These are phyloP conservation scores for Nothophytophthora sp. DNA, from an alignment of 352 stramenopile species.

Conservation along the genomic window DNA sequence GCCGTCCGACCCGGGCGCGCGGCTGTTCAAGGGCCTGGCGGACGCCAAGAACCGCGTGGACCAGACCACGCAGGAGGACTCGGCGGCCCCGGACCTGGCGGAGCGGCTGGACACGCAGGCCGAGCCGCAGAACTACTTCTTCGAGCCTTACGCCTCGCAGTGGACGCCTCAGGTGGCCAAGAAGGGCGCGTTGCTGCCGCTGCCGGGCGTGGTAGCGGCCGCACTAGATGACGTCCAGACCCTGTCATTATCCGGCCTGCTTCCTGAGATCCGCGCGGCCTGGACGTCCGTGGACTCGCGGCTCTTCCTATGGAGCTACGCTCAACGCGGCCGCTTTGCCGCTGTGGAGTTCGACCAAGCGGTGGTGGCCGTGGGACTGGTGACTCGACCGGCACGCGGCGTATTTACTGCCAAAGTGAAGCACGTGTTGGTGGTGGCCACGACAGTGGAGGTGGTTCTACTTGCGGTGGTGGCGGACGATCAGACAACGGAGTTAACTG, in stretches of 20 bases:
- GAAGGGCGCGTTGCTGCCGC: conserved; percentile 68
- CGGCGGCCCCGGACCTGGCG: conserved; percentile 74
- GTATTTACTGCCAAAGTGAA: conserved; percentile 95
- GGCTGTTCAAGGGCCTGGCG: conserved; percentile 63
- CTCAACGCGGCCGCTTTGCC: conserved; percentile 72
- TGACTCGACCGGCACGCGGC: conserved; percentile 76
- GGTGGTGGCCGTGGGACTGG: conserved; percentile 92
- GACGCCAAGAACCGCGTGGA: conserved; percentile 80
- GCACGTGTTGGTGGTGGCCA: conserved; percentile 95
- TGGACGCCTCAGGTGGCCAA: conserved; percentile 82
- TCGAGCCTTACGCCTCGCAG: conserved; percentile 83
- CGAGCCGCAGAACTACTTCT: conserved; percentile 90
- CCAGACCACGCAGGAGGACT: conserved; percentile 69
- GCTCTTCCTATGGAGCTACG: conserved; percentile 96
- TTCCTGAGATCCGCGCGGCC: conserved; percentile 89
- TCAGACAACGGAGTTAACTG: conserved; percentile 11
- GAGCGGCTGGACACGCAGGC: conserved; percentile 81
- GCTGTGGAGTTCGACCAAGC: conserved; percentile 92
- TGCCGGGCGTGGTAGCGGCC: conserved; percentile 68
- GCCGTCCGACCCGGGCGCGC: conserved; percentile 26
- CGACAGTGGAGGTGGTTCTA: conserved; percentile 94
- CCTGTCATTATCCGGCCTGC: conserved; percentile 90
- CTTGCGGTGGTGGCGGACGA: conserved; percentile 87
- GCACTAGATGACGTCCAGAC: conserved; percentile 70
- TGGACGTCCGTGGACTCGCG: conserved; percentile 96